Evolutionary conservation across 208 protist genomes (phyloP).

Genomic region (Leishmania braziliensis): DNA sequence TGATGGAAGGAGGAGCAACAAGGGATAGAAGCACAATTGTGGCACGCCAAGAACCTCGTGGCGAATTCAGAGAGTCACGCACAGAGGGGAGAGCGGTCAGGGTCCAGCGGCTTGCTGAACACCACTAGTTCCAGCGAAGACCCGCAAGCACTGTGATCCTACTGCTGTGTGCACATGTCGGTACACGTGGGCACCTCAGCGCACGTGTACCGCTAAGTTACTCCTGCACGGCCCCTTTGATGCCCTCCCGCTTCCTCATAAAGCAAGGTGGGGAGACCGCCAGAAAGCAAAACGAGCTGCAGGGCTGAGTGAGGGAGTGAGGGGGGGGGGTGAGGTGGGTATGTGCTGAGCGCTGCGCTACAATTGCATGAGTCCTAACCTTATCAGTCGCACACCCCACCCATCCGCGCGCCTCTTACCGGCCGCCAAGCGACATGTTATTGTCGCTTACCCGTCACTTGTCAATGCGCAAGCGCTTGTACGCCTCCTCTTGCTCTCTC

Average conservation of each 20-base stretch:
- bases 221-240: neutral
- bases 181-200: neutral
- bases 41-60: neutral
- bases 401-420: neutral
- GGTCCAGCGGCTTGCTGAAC: neutral
- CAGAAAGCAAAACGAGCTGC: neutral
- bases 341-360: neutral
- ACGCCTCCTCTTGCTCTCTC: conserved; percentile 24
- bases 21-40: neutral
- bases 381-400: neutral
- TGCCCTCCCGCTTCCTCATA: neutral
- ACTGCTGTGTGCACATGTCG: neutral
- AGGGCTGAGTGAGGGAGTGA: neutral
- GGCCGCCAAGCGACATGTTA: neutral
- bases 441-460: conserved; percentile 4
- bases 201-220: neutral
- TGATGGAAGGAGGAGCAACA: neutral
- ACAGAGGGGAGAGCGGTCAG: neutral
- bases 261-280: neutral
- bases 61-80: neutral
- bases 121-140: neutral
- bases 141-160: neutral
- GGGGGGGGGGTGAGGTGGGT: neutral
- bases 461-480: conserved; percentile 24
- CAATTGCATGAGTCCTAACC: neutral